Percentiles rank a stretch among this genome's conserved stretches.
Conservation (phyloP, 139 green algal genomes). For the Spirogloea muscicola region DNA sequence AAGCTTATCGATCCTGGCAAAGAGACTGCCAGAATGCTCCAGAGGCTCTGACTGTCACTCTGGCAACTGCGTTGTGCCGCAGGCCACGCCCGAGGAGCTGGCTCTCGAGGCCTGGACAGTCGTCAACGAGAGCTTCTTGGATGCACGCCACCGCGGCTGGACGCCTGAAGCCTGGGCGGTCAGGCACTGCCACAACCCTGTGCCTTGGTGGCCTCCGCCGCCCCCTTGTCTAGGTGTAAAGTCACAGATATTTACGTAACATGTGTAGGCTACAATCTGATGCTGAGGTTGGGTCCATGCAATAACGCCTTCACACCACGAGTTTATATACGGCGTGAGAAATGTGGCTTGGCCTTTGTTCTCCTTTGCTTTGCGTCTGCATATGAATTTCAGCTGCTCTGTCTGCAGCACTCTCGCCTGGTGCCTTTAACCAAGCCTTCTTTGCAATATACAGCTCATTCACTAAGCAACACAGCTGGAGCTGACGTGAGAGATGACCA, state of each 20-base stretch:
- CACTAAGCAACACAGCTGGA: not conserved
- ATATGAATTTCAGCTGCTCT: not conserved
- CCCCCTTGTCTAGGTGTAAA: not conserved
- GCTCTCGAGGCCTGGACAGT: conserved; percentile 70
- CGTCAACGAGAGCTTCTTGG: conserved; percentile 75
- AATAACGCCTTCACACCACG: not conserved
- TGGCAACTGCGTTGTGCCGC: too few relatives aligned
- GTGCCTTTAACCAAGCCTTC: not conserved
- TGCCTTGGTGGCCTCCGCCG: not conserved
- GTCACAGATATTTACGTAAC: not conserved
- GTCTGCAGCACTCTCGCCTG: not conserved
- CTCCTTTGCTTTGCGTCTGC: not conserved
- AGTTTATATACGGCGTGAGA: not conserved
- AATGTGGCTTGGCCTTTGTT: not conserved
- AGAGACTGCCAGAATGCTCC: too few relatives aligned
- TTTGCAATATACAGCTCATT: not conserved
- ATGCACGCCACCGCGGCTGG: conserved; percentile 60
- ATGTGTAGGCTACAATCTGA: too few relatives aligned
- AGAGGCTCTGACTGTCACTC: too few relatives aligned
- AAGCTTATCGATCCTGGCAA: too few relatives aligned
- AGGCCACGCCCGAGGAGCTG: too few relatives aligned
- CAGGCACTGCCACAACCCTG: not conserved
- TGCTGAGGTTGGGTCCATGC: not conserved
- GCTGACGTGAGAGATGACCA: not conserved
- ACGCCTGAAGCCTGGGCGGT: conserved; percentile 53